Base-by-base conservation (phyloP, 2,329 filamentous ascomycete genomes). In the Akanthomyces muscarius region DNA sequence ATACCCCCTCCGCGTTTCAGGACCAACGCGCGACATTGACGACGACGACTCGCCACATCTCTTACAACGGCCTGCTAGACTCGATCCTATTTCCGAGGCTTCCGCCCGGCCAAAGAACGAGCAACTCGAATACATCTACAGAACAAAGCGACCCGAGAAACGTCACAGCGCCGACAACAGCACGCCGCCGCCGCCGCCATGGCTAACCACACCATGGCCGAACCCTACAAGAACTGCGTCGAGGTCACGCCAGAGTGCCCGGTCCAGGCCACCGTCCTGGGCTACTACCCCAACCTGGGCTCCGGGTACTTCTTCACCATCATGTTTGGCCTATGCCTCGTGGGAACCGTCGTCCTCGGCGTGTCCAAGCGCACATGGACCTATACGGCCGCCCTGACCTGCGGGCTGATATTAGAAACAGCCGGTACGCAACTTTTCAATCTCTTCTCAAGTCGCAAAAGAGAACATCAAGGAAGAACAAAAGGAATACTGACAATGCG, bases 251-350 rank as follows among this genome's bases (percentile, higher is more conserved):
- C 69, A 2, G 62, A 67, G 45, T 86, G 83, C 66, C 82, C 82
- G n/a, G 81, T 85, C 66, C 64, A 74, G 47, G 75, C 73, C 36
- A 85, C 83, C 3, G 82, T 83, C 14, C 74, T 83, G 41, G 83
- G 83, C 54, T 87, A 87, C 73, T 77, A 78, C 41, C 85, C 85
- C 7, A 85, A 83, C 67, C 69, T 79, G n/a, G 80, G 80, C 54
- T 80, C 83, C 66, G 84, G 85, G 71, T 75, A 79, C 67, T 82
- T 86, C 69, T 83, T 84, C 70, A 74, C 79, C 48, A 72, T 78
- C 58, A 76, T 74, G 23, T 87, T 85, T 64, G 82, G 75, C 8
- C 45, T 82, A 3, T 74, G 76, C 8, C 68, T 76, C 10, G 52
- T 84, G 33, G 73, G 70, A 11, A 75, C 82, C 30, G 53, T 81